phyloP scores from a whole-genome alignment of 176 grass and related monocot species.

The bread wheat (Triticum aestivum) region DNA sequence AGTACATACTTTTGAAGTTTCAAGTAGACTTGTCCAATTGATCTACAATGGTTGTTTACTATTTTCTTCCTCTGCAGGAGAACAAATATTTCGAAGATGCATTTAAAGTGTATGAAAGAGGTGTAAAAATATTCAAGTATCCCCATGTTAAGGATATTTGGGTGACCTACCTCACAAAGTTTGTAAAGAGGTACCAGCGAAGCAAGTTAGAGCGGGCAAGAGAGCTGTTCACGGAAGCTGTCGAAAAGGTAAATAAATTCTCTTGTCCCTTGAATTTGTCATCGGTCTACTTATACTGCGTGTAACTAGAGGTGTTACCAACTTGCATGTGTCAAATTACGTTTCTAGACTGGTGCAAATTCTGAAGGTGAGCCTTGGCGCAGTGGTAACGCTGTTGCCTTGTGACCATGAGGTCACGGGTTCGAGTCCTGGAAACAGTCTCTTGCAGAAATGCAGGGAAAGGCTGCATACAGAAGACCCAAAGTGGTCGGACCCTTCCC shows the following conservation, averaged over 20 bases:
- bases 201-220: conserved; percentile 76
- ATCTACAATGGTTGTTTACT: not conserved
- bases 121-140: conserved; percentile 90
- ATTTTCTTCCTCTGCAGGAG: conserved; percentile 44
- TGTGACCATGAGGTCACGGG: too few species aligned
- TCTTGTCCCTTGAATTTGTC: not conserved
- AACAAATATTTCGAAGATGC: conserved; percentile 87
- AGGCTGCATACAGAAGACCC: too few species aligned
- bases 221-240: conserved; percentile 77
- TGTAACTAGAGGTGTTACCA: not conserved
- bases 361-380: too few species aligned
- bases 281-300: not conserved
- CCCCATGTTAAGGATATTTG: conserved; percentile 84
- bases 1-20: not conserved
- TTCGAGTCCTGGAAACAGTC: too few species aligned
- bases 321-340: not conserved
- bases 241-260: conserved; percentile 49
- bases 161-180: conserved; percentile 82
- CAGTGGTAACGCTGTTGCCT: too few species aligned
- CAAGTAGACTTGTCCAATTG: not conserved
- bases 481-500: too few species aligned
- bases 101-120: conserved; percentile 91
- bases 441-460: too few species aligned
- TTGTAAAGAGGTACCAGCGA: conserved; percentile 70
- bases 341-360: not conserved